Evolutionary conservation across 2,329 filamentous ascomycete species (phyloP), one percentile per base, ranked within the genome.

Genomic region (Sporothrix variecibatus): DNA sequence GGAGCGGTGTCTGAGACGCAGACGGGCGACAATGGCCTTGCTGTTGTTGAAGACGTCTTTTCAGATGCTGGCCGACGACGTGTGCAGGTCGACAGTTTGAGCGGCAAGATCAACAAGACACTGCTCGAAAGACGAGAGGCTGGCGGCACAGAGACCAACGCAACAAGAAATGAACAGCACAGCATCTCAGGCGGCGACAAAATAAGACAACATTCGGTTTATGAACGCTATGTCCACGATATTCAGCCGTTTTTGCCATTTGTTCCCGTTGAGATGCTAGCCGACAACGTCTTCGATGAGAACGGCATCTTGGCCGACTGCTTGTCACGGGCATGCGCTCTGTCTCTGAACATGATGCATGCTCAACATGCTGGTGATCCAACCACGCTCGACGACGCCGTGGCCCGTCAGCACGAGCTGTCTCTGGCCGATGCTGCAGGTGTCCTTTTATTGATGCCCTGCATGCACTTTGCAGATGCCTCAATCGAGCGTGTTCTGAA

Each of bases 101-200:
- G 58, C n/a, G 71, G 71, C 43, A 72, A 65, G 71, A 72, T 72
- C 58, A 51, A 56, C 71, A 72, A 72, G 43, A 23, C 71, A 0
- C 46, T 72, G 43, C 58, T 65, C 4, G 40, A 51, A 20, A 28
- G 71, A 20, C 28, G 31, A 26, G 67, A 56, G 15, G 49, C 56
- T 6, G 69, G 26, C 20, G 62, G 34, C 17, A 31, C 38, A 12
- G 38, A 49, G 0, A 17, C 28, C 4, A 43, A 12, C 5, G 23
- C 20, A 7, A 3, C 70, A 12, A 60, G 12, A 7, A 65, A 26
- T n/a, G 20, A 65, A 3, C 31, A 26, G 20, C 60, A 43, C 34
- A 26, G 34, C 11, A 5, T 4, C 15, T 34, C 38, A 60, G 9
- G 40, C 26, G 3, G 4, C 43, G 38, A n/a, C 20, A 31, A 40